A percentile compares a stretch with the other conserved stretches of the same genome.
Conservation (phyloP, 1,139 yeast species). For the Kodamaea anthophila region DNA sequence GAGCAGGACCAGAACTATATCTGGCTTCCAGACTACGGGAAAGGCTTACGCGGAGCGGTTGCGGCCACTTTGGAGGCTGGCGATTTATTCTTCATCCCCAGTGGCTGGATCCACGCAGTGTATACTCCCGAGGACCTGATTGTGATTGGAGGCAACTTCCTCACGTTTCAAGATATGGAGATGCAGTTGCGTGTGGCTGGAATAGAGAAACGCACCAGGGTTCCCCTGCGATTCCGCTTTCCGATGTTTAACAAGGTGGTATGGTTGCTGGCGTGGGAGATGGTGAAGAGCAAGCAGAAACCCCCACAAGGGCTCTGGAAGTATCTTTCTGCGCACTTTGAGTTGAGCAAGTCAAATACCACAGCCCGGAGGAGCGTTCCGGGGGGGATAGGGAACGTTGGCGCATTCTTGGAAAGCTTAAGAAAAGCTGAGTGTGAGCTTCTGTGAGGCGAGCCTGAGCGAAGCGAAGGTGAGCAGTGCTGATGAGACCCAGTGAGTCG, state of each 20-base stretch:
- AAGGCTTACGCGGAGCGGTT: slow-evolving; percentile 43
- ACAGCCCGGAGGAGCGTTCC: slow-evolving; percentile 19
- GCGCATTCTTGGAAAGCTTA: slow-evolving; percentile 9
- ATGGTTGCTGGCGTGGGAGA: slow-evolving; percentile 45
- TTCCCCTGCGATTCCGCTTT: slow-evolving; percentile 69
- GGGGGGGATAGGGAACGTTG: slow-evolving; percentile 13
- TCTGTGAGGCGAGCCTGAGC: too few relatives aligned
- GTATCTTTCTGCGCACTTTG: slow-evolving; percentile 15
- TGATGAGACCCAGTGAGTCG: too few relatives aligned
- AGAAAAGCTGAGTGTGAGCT: too few relatives aligned
- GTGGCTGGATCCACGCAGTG: slow-evolving; percentile 94
- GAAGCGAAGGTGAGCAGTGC: too few relatives aligned
- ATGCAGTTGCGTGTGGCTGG: slow-evolving; percentile 57
- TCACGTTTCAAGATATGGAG: slow-evolving; percentile 57
- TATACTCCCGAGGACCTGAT: slow-evolving; percentile 76
- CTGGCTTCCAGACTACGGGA: slow-evolving; percentile 59
- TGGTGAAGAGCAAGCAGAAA: not conserved
- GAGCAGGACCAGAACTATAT: slow-evolving; percentile 54
- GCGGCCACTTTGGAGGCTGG: slow-evolving; percentile 61
- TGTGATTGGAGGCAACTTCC: slow-evolving; percentile 82
- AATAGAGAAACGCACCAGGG: slow-evolving; percentile 63
- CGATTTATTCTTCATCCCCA: slow-evolving; percentile 76
- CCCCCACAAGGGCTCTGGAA: slow-evolving; percentile 7
- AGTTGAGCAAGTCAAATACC: slow-evolving; percentile 14
- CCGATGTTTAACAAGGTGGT: slow-evolving; percentile 69